phyloP scores from a whole-genome alignment of 768 basidiomycete genomes.

The Gyrodon lividus region DNA sequence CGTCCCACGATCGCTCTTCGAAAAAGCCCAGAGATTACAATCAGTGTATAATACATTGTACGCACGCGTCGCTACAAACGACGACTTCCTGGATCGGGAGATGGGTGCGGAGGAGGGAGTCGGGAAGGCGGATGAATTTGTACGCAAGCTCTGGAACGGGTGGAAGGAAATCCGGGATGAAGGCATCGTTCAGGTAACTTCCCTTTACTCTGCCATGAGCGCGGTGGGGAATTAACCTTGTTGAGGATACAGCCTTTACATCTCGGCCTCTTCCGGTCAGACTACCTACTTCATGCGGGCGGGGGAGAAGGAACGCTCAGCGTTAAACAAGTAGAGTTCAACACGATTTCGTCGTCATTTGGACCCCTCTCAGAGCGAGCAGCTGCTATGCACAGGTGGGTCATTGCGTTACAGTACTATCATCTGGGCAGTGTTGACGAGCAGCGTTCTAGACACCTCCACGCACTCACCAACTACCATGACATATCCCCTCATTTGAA shows the following conservation, averaged over 20 bases:
- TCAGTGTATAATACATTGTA: conserved; percentile 83
- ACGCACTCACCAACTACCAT: conserved; percentile 66
- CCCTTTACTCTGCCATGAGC: neutral
- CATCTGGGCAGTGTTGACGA: neutral
- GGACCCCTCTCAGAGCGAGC: conserved; percentile 70
- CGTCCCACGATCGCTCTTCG: conserved; percentile 72
- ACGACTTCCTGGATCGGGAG: conserved; percentile 74
- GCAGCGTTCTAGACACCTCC: conserved; percentile 55
- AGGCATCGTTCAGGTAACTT: conserved; percentile 52
- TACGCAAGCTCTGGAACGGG: conserved; percentile 79
- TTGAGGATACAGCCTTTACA: conserved; percentile 60
- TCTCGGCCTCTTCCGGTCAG: conserved; percentile 90
- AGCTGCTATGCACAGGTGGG: conserved; percentile 75
- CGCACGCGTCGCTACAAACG: conserved; percentile 76
- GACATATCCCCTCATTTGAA: conserved; percentile 51
- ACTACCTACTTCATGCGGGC: conserved; percentile 81
- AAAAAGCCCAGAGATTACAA: conserved; percentile 65
- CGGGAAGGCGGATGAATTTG: conserved; percentile 82
- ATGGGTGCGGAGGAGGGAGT: conserved; percentile 81
- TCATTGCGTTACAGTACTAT: neutral
- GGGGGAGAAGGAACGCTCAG: conserved; percentile 30
- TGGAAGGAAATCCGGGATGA: conserved; percentile 77
- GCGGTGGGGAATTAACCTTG: conserved; percentile 9
- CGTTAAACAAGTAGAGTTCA: conserved; percentile 97
- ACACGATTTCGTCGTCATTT: conserved; percentile 93